These are phyloP conservation scores for Fusarium succisae DNA, from an alignment of 2,329 filamentous ascomycete species.

Conservation along the genomic window DNA sequence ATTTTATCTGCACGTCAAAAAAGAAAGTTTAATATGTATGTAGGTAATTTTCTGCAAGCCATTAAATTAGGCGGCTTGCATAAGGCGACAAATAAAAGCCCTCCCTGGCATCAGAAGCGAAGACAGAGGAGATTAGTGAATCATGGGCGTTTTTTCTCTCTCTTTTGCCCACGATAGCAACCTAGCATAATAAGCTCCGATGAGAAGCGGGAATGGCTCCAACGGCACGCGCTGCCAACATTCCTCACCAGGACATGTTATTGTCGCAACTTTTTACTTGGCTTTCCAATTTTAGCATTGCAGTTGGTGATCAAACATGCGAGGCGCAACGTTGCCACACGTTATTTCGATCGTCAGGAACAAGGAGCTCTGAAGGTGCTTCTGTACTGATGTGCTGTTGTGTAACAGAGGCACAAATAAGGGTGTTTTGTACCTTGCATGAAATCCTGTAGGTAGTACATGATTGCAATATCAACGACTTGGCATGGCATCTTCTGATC, in stretches of 20 bases:
- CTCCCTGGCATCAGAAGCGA: conserved; percentile 10
- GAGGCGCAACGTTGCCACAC: background rate
- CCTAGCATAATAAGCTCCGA: background rate
- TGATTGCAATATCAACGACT: background rate
- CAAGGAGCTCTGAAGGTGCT: background rate
- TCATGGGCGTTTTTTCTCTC: conserved; percentile 1
- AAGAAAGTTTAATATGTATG: background rate
- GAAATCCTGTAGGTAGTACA: background rate
- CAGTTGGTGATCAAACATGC: background rate
- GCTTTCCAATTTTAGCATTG: background rate
- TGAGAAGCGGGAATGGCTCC: conserved; percentile 10
- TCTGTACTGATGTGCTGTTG: background rate
- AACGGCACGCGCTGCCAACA: conserved; percentile 10
- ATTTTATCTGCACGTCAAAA: background rate
- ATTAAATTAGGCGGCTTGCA: conserved; percentile 4
- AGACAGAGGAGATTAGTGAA: conserved; percentile 11
- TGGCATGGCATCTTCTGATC: conserved; percentile 5
- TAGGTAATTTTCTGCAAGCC: conserved; percentile 14
- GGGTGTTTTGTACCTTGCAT: background rate
- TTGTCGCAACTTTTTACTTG: background rate
- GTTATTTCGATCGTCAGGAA: conserved; percentile 25
- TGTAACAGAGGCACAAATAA: conserved; percentile 5
- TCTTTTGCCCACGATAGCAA: background rate
- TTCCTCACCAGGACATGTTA: background rate
- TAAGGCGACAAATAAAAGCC: conserved; percentile 13